Percentiles rank a stretch among this genome's conserved stretches.
These are phyloP conservation scores for Podaxis mareebaensis DNA, from an alignment of 768 basidiomycete genomes.

Conservation along the genomic window DNA sequence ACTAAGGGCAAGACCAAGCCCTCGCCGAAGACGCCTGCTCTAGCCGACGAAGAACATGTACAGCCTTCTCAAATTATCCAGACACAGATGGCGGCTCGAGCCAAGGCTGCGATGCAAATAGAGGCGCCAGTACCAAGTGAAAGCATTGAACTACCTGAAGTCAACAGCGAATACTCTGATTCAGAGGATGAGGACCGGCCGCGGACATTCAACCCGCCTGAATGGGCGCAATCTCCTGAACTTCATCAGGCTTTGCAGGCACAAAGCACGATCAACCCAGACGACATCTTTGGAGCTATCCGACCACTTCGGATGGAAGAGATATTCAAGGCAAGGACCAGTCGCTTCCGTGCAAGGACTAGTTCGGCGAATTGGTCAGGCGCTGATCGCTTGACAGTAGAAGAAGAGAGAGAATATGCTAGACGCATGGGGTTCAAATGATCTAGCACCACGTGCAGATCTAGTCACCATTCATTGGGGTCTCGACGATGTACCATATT, in stretches of 20 bases:
- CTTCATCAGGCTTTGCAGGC: conserved; percentile 74
- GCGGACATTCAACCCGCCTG: conserved; percentile 71
- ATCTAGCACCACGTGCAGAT: background rate
- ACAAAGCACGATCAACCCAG: conserved; percentile 87
- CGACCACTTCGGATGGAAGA: conserved; percentile 90
- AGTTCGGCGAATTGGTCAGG: conserved; percentile 97
- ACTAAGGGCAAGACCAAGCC: conserved; percentile 54
- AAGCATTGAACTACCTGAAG: conserved; percentile 90
- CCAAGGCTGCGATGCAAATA: conserved; percentile 56
- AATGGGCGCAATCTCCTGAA: conserved; percentile 92
- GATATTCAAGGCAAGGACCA: conserved; percentile 77
- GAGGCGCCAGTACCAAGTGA: conserved; percentile 63
- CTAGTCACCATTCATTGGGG: background rate
- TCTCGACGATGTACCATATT: background rate
- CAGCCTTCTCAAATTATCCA: conserved; percentile 68
- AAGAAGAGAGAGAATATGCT: conserved; percentile 88
- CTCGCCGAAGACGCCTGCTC: conserved; percentile 26
- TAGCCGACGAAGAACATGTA: conserved; percentile 49
- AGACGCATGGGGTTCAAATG: conserved; percentile 84
- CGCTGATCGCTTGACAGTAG: conserved; percentile 80
- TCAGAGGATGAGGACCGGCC: conserved; percentile 88
- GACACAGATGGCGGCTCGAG: conserved; percentile 70
- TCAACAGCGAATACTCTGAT: conserved; percentile 96
- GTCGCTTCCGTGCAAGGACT: conserved; percentile 84
- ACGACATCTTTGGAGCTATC: conserved; percentile 90